Evolutionary conservation across 352 stramenopile species (phyloP), one percentile per base, ranked within the genome.

Genomic region (Pythium diclinum): DNA sequence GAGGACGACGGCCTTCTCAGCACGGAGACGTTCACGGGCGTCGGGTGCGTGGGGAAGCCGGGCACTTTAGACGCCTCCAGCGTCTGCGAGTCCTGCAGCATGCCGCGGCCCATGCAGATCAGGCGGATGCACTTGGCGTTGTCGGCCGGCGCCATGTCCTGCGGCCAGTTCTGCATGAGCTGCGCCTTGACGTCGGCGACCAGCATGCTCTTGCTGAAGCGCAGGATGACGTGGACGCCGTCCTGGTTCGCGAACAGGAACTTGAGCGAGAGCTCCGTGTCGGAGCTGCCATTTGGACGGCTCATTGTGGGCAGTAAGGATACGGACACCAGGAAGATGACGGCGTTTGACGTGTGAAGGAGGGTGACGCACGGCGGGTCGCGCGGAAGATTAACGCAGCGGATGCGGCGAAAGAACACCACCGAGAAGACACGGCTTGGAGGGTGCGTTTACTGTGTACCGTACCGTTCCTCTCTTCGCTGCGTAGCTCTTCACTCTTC

Each of bases 21-120:
- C 65, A 91, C 77, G 11, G 89, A 92, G 3, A 98, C 92, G 77
- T 98, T 98, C 51, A 98, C 83, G n/a, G 94, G 94, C 72, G 94
- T 98, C 49, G 94, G 87, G 66, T 98, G 92, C 42, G 91, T 98
- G 53, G 93, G 81, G 71, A 98, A 98, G n/a, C 85, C 76, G 11
- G 94, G 94, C 3, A 98, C 77, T 56, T 92, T 81, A 62, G 79
- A 86, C 21, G 78, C 71, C 51, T 84, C 75, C 21, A 98, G 78
- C 47, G 89, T 96, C 68, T 95, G 83, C 21, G 85, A 63, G 63
- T 98, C 92, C 68, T 96, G 89, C 38, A 98, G 72, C 63, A 97
- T 87, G 16, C 92, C 94, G 54, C 95, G 89, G 7, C 94, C 94
- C 94, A 98, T 98, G 64, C 94, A 98, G 67, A 98, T 97, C 33